phyloP scores from a whole-genome alignment of 495 filamentous ascomycete genomes.

The Jackrogersella multiformis region DNA sequence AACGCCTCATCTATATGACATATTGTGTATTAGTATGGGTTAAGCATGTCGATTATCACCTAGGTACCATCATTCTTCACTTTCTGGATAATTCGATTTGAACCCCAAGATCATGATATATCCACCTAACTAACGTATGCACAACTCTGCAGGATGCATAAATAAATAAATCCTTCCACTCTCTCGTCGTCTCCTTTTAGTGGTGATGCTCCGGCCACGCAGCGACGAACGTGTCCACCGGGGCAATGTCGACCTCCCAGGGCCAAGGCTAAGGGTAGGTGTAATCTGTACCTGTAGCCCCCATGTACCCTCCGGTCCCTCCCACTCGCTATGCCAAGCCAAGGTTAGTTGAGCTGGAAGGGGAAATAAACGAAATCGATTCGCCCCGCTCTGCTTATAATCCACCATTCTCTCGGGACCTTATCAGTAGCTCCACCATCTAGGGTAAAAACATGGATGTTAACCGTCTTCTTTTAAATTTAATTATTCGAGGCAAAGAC shows the following conservation, averaged over 20 bases:
- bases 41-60: no score
- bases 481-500: conserved; percentile 11
- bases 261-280: not conserved
- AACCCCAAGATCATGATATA: not conserved
- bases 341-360: conserved; percentile 28
- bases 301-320: conserved; percentile 3
- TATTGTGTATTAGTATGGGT: not conserved
- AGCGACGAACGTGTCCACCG: conserved; percentile 28
- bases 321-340: conserved; percentile 31
- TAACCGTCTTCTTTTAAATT: conserved; percentile 21
- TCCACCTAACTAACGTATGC: not conserved
- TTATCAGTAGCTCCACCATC: conserved; percentile 42
- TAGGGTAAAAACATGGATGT: conserved; percentile 18
- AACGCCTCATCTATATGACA: conserved; percentile 1
- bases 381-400: conserved; percentile 16
- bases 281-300: conserved; percentile 2
- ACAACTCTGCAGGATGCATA: conserved; percentile 19
- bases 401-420: conserved; percentile 33
- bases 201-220: conserved; percentile 35
- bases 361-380: conserved; percentile 24
- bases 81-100: conserved; percentile 6
- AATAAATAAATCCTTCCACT: conserved; percentile 23
- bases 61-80: conserved; percentile 1
- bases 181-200: conserved; percentile 26
- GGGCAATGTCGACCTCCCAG: not conserved